Conservation (phyloP, 2,329 filamentous ascomycete genomes). For the Coniosporium tulheliwenetii region DNA sequence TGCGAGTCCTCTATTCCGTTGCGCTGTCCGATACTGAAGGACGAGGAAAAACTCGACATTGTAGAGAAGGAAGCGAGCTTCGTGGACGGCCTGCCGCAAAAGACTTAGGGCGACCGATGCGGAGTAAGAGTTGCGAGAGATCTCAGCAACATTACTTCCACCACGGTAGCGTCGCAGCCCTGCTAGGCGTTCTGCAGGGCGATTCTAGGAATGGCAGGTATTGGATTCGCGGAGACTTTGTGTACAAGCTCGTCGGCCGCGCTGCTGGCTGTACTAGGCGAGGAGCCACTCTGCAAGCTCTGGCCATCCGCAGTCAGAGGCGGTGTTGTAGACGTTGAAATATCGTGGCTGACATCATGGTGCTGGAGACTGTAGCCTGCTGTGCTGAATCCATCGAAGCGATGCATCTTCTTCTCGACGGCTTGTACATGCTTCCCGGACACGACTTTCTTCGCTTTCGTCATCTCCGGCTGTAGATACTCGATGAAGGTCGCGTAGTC, state of each 20-base stretch:
- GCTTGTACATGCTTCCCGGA: conserved; percentile 26
- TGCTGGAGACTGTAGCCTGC: too few species aligned
- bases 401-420: conserved; percentile 35
- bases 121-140: too few species aligned
- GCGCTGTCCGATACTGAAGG: too few species aligned
- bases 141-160: too few species aligned
- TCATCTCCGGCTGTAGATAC: conserved; percentile 26
- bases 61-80: too few species aligned
- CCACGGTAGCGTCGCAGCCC: too few species aligned
- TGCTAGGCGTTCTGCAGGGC: too few species aligned
- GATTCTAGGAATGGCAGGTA: too few species aligned
- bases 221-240: neutral
- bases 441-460: conserved; percentile 24
- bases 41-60: too few species aligned
- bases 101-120: too few species aligned
- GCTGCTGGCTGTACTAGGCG: conserved; percentile 47
- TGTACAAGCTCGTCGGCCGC: conserved; percentile 30
- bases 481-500: conserved; percentile 27
- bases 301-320: conserved; percentile 53
- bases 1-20: too few species aligned
- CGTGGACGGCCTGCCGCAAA: too few species aligned
- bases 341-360: conserved; percentile 12
- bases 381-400: conserved; percentile 12
- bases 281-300: conserved; percentile 50
- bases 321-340: conserved; percentile 42